Evolutionary conservation across 2,329 filamentous ascomycete genomes (phyloP).

Genomic region (Pestalotiopsis sp.): DNA sequence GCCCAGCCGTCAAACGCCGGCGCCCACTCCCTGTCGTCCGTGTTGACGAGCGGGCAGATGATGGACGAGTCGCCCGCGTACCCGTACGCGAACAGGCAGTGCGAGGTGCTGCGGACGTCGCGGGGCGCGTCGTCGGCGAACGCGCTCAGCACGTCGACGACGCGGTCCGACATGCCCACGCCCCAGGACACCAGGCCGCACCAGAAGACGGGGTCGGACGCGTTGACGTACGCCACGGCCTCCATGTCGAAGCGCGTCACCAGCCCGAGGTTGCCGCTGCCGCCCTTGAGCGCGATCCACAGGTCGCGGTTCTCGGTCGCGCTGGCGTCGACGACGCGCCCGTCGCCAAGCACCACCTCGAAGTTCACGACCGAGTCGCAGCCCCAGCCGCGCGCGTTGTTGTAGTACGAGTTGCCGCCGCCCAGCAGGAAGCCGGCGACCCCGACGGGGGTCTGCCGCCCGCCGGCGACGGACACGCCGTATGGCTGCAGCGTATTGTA

Average conservation of each 20-base stretch:
- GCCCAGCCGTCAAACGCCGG: constrained; percentile 17
- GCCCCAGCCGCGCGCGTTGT: constrained; percentile 39
- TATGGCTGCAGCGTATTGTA: constrained; percentile 21
- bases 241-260: constrained; percentile 33
- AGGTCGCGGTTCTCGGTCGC: constrained; percentile 39
- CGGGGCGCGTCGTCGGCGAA: constrained; percentile 16
- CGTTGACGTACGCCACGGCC: constrained; percentile 10
- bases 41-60: not conserved
- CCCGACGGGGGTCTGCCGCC: constrained; percentile 26
- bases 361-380: constrained; percentile 46
- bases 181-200: not conserved
- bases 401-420: constrained; percentile 25
- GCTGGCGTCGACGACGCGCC: constrained; percentile 41
- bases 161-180: not conserved
- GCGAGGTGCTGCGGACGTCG: not conserved
- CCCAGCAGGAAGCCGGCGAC: constrained; percentile 29
- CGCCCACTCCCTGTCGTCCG: constrained; percentile 4
- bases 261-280: constrained; percentile 46
- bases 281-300: constrained; percentile 46
- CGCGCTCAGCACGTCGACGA: constrained; percentile 18
- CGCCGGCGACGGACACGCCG: constrained; percentile 24
- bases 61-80: not conserved
- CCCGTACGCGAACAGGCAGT: not conserved
- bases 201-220: not conserved
- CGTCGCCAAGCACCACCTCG: constrained; percentile 44